These are phyloP conservation scores for Rutidosis leptorrhynchoides DNA, from an alignment of 129 eudicot genomes.

Conservation along the genomic window DNA sequence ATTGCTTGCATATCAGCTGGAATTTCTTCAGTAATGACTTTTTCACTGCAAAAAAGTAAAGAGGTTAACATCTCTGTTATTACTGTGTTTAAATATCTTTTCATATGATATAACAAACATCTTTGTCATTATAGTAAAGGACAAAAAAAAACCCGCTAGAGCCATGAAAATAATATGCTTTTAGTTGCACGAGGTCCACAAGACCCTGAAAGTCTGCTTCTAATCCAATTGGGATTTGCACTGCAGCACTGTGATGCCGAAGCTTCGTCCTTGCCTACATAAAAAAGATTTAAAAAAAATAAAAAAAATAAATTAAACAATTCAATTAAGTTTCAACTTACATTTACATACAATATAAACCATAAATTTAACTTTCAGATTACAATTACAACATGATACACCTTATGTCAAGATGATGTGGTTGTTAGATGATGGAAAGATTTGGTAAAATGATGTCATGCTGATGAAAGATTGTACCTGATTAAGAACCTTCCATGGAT, in stretches of 20 bases:
- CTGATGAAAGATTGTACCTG: constrained; percentile 51
- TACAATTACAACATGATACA: not conserved
- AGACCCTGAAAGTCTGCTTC: constrained; percentile 94
- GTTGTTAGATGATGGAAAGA: not conserved
- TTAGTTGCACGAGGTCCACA: constrained; percentile 79
- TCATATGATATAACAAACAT: not conserved
- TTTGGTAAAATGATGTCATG: constrained; percentile 16
- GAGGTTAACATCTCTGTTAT: constrained; percentile 12
- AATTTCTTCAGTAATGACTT: constrained; percentile 64
- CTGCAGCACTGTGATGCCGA: constrained; percentile 97
- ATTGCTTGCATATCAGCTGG: constrained; percentile 66
- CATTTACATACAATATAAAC: too few relatives aligned
- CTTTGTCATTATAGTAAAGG: not conserved
- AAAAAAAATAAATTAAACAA: not conserved
- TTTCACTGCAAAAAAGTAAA: constrained; percentile 52
- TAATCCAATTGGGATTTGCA: constrained; percentile 93
- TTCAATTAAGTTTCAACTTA: too few relatives aligned
- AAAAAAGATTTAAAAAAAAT: too few relatives aligned
- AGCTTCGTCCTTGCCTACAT: constrained; percentile 92
- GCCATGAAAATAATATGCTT: constrained; percentile 84
- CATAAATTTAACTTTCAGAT: too few relatives aligned
- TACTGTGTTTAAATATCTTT: not conserved
- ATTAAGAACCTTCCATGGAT: constrained; percentile 93
- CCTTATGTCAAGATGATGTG: constrained; percentile 6
- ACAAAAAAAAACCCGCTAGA: constrained; percentile 71